phyloP scores from a whole-genome alignment of 257 asterid genomes.

The Eustoma russellianum region DNA sequence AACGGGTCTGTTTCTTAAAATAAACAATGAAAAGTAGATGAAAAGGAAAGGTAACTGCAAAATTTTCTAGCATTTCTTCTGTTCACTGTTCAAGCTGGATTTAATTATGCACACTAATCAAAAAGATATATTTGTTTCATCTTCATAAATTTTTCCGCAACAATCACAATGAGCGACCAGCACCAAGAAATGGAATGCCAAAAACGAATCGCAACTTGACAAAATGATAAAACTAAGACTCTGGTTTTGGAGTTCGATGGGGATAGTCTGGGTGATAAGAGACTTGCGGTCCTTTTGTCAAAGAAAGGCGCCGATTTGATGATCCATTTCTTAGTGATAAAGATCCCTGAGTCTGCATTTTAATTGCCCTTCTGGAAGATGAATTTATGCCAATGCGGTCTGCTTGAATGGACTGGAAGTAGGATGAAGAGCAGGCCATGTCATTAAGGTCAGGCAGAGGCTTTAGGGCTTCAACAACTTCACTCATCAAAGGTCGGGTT shows the following conservation, averaged over 20 bases:
- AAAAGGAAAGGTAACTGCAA: too few species aligned
- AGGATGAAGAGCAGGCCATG: conserved; percentile 51
- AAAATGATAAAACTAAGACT: conserved; percentile 9
- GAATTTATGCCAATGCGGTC: conserved; percentile 22
- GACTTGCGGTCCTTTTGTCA: conserved; percentile 30
- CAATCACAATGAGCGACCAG: too few species aligned
- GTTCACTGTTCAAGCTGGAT: too few species aligned
- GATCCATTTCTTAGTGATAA: conserved; percentile 21
- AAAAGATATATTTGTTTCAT: too few species aligned
- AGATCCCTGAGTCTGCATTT: conserved; percentile 32
- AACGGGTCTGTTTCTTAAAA: too few species aligned
- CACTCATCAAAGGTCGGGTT: conserved; percentile 63
- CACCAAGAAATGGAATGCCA: too few species aligned
- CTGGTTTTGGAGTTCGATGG: conserved; percentile 35
- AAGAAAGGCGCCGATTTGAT: conserved; percentile 35
- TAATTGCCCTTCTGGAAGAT: conserved; percentile 22
- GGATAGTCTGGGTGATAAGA: conserved; percentile 29
- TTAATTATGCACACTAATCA: too few species aligned
- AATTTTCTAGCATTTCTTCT: too few species aligned
- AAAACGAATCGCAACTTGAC: too few species aligned
- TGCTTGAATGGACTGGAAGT: conserved; percentile 49
- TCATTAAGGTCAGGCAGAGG: conserved; percentile 48
- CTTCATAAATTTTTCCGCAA: too few species aligned
- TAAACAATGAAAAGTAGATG: too few species aligned
- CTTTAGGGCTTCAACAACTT: conserved; percentile 55